Evolutionary conservation across 2,329 filamentous ascomycete species (phyloP).

Genomic region (Arachnopeziza araneosa): DNA sequence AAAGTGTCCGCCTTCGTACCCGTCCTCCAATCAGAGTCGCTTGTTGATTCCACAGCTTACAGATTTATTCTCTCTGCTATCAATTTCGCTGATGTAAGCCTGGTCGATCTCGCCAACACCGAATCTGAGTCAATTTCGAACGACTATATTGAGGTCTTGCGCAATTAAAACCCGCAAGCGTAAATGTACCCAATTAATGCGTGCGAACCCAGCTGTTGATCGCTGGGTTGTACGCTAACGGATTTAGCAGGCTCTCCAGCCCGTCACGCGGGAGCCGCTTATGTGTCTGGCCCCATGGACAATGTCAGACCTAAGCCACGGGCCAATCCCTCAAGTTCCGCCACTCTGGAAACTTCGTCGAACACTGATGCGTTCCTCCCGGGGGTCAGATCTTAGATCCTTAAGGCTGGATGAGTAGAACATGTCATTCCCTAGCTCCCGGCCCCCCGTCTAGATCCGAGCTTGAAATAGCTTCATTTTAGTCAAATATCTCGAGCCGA

Average conservation of each 20-base stretch:
- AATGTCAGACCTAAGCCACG: not conserved
- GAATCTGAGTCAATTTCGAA: not conserved
- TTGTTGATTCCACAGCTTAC: not conserved
- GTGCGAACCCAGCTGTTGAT: not conserved
- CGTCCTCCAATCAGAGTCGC: not conserved
- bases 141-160: not conserved
- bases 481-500: not conserved
- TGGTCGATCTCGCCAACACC: not conserved
- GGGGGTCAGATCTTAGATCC: not conserved
- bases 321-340: not conserved
- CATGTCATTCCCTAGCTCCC: not conserved
- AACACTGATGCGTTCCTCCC: not conserved
- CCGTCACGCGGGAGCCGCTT: not conserved
- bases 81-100: not conserved
- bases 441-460: not conserved
- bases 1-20: not conserved
- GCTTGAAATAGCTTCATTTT: not conserved
- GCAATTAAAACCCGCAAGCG: not conserved
- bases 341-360: not conserved
- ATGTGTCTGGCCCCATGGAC: not conserved
- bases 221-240: not conserved
- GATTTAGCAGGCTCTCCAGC: not conserved
- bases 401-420: not conserved
- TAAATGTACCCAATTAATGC: not conserved
- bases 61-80: not conserved